phyloP scores from a whole-genome alignment of 495 filamentous ascomycete species.

The Annulohypoxylon nitens region DNA sequence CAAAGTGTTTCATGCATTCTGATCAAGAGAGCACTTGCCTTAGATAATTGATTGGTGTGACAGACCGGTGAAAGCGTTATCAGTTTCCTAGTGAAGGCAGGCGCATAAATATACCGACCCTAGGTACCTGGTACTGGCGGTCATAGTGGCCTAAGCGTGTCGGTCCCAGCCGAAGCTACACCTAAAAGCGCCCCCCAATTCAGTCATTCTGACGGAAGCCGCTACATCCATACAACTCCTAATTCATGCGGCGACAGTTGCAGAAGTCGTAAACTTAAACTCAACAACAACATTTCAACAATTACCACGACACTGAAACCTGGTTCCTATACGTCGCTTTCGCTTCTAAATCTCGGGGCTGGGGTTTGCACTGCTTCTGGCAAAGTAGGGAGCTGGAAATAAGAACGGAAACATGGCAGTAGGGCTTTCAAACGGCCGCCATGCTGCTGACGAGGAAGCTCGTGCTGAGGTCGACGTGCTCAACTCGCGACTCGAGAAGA shows the following conservation, averaged over 20 bases:
- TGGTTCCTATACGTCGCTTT: background rate
- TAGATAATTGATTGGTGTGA: slow-evolving; percentile 36
- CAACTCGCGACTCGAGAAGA: slow-evolving; percentile 73
- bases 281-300: slow-evolving; percentile 32
- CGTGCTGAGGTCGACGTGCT: slow-evolving; percentile 76
- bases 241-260: slow-evolving; percentile 25
- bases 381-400: background rate
- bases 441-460: slow-evolving; percentile 71
- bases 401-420: slow-evolving; percentile 57
- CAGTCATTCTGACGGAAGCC: slow-evolving; percentile 21
- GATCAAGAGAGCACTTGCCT: slow-evolving; percentile 10
- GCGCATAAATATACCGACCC: slow-evolving; percentile 5
- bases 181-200: slow-evolving; percentile 29
- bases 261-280: slow-evolving; percentile 31
- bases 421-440: slow-evolving; percentile 60
- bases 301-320: background rate
- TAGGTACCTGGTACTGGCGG: slow-evolving; percentile 8
- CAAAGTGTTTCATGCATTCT: slow-evolving; percentile 9
- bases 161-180: slow-evolving; percentile 27
- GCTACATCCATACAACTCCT: slow-evolving; percentile 6
- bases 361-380: background rate
- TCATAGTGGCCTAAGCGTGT: slow-evolving; percentile 26
- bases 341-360: background rate
- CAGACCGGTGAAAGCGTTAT: slow-evolving; percentile 30
- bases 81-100: slow-evolving; percentile 13